Conservation (phyloP, 345 rosid genomes). For the Fremontodendron californicum region DNA sequence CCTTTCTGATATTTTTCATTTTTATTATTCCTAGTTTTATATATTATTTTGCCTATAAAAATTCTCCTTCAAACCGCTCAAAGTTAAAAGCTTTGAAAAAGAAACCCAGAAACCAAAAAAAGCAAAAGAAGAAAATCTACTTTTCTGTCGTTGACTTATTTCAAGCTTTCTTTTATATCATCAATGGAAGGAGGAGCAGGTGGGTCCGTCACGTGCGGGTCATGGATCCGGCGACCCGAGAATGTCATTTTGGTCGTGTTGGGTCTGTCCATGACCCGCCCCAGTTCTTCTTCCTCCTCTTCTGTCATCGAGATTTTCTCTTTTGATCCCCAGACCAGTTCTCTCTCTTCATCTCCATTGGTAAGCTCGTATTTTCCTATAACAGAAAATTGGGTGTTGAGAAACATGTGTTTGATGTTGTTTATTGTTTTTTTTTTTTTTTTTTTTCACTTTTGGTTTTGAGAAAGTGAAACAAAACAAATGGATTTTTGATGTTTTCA, state of each 20-base stretch:
- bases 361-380: conserved; percentile 22
- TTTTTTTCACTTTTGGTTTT: background rate
- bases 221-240: conserved; percentile 92
- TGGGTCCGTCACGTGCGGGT: conserved; percentile 61
- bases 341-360: conserved; percentile 71
- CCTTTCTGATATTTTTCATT: no score
- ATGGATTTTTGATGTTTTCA: background rate
- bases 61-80: background rate
- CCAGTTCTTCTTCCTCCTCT: conserved; percentile 53
- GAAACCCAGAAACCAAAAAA: no score
- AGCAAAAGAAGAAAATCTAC: no score
- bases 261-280: conserved; percentile 51
- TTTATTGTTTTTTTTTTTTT: background rate
- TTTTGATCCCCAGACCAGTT: conserved; percentile 58
- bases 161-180: background rate
- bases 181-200: conserved; percentile 40
- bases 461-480: background rate
- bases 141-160: background rate
- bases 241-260: conserved; percentile 54
- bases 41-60: background rate
- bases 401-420: background rate
- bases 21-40: no score
- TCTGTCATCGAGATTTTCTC: conserved; percentile 67
- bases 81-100: background rate
- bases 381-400: background rate